Evolutionary conservation across 2,329 filamentous ascomycete species (phyloP), one percentile per base, ranked within the genome.

Genomic region (Aspergillus tanneri): DNA sequence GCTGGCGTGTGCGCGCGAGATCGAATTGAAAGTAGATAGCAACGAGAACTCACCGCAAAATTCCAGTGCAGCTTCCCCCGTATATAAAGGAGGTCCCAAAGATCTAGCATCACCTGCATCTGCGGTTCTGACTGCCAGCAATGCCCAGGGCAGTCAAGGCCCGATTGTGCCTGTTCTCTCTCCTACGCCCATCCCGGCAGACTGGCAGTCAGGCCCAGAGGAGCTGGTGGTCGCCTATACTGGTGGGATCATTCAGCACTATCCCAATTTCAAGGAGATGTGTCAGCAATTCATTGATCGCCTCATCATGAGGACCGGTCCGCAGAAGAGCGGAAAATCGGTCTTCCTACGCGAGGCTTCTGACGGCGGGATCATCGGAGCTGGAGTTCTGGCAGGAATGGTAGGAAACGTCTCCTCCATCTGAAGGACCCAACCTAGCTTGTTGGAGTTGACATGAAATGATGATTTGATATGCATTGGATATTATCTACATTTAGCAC

Each of bases 161-260:
- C 67, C 65, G n/a, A 64, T 71, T 24, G 68, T 70, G 11, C 68
- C 68, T 14, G 64, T 71, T 11, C 54, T 71, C 2, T 62, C 68
- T 8, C 64, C 63, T 12, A 61, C 64, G 6, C 64, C 63, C 10
- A 59, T 61, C 1, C 63, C 67, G 14, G 56, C 63, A 7, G 69
- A 70, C 51, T 73, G 71, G 71, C 65, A 70, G 40, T 72, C 70
- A 4, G 71, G 70, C 6, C 67, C 71, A 1, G 77, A 82, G 52
- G 84, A 88, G 57, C 67, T 92, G 23, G 83, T 88, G 1, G 85
- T 91, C 18, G 88, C 87, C 1, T 91, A 89, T 63, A 90, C 88
- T 0, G 88, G 88, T 24, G 86, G 87, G 5, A 90, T 87, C 61
- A 91, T 91, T 50, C 81, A 84, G n/a, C 83, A 88, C 60, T 90